Percentiles rank a stretch among this genome's conserved stretches.
phyloP scores from a whole-genome alignment of 2,329 filamentous ascomycete species.

The Geosmithia putterillii region DNA sequence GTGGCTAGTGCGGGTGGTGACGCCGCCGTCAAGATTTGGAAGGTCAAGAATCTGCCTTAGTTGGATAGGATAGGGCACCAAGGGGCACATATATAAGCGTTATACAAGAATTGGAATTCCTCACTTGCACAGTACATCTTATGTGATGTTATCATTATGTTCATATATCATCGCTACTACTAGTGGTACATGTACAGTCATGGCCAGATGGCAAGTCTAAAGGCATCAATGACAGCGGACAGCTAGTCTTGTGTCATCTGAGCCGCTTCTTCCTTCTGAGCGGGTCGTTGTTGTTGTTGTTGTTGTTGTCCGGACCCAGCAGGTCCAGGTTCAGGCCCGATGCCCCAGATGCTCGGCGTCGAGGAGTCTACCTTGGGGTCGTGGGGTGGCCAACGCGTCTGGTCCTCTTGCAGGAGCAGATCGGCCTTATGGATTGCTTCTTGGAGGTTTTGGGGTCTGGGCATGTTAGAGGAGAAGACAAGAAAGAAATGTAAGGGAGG shows the following conservation, averaged over 20 bases:
- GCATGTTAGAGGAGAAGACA: neutral
- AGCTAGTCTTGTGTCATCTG: slow-evolving; percentile 26
- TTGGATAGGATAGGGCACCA: neutral
- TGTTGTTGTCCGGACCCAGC: too few relatives aligned
- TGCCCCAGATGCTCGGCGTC: slow-evolving; percentile 18
- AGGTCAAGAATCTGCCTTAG: slow-evolving; percentile 19
- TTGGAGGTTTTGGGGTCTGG: slow-evolving; percentile 17
- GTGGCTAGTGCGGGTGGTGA: slow-evolving; percentile 76
- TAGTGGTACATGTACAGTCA: neutral
- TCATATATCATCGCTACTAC: too few relatives aligned
- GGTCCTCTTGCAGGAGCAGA: slow-evolving; percentile 21
- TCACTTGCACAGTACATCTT: too few relatives aligned
- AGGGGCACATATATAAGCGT: too few relatives aligned
- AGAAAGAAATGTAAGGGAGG: neutral
- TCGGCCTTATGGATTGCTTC: slow-evolving; percentile 23
- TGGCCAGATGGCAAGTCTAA: neutral
- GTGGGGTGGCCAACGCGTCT: slow-evolving; percentile 21
- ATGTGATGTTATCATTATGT: too few relatives aligned
- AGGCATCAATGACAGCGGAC: neutral
- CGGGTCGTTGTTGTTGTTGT: too few relatives aligned
- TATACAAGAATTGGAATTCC: too few relatives aligned
- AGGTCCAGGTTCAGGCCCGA: too few relatives aligned
- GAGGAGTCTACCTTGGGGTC: too few relatives aligned
- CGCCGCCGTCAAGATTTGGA: slow-evolving; percentile 85
- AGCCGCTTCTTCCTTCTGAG: slow-evolving; percentile 18